A percentile compares a stretch with the other conserved stretches of the same genome.
These are phyloP conservation scores for Litsea cubeba DNA, from an alignment of 164 flowering plant genomes.

Conservation along the genomic window DNA sequence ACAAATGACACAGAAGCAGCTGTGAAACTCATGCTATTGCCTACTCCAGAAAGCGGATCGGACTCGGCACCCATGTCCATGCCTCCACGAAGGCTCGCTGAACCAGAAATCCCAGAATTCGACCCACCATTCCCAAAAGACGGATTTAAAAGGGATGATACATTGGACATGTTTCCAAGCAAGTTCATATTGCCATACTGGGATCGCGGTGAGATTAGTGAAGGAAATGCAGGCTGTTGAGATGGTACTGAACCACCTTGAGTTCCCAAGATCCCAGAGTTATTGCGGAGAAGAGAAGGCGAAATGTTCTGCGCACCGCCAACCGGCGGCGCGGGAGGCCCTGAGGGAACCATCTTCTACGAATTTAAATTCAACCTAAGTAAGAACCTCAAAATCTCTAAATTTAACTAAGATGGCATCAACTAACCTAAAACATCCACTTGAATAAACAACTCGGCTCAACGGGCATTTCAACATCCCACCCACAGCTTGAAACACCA, in stretches of 20 bases:
- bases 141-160: conserved; percentile 67
- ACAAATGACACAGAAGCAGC: conserved; percentile 42
- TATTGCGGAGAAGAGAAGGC: conserved; percentile 31
- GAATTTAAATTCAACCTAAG: neutral
- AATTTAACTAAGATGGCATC: conserved; percentile 12
- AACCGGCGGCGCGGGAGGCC: conserved; percentile 41
- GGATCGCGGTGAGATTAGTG: conserved; percentile 59
- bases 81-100: conserved; percentile 50
- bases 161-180: conserved; percentile 67
- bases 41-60: conserved; percentile 67
- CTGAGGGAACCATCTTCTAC: conserved; percentile 34
- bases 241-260: conserved; percentile 64
- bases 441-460: conserved; percentile 9
- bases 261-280: conserved; percentile 47
- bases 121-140: conserved; percentile 73
- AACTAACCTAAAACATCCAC: neutral
- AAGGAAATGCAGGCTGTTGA: conserved; percentile 61
- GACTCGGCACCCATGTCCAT: conserved; percentile 69
- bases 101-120: conserved; percentile 50
- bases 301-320: conserved; percentile 38
- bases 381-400: neutral
- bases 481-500: conserved; percentile 10
- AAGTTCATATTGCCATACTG: conserved; percentile 57
- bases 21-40: conserved; percentile 62
- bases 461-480: conserved; percentile 12